Evolutionary conservation across 257 asterid species (phyloP), one percentile per base, ranked within the genome.

Genomic region (Salvia rosmarinus): DNA sequence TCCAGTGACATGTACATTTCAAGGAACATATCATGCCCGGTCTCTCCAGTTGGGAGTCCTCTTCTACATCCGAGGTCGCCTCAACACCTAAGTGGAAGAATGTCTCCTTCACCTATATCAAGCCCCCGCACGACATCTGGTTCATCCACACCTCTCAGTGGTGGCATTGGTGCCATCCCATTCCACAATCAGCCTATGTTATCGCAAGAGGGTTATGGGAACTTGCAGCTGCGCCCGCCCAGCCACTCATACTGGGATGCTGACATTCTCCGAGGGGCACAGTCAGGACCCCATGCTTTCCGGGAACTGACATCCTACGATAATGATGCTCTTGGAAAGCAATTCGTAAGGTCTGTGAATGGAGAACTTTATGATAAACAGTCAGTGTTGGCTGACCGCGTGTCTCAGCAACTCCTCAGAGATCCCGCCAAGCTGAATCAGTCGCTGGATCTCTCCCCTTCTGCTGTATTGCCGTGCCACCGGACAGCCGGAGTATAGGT

Each of bases 61-160:
- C 95, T 90, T 54, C 81, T 88, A 49, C 79, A 85, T 76, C 83
- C 95, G 51, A 88, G 96, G 71, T 92, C 96, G n/a, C 96, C 97
- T 65, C 97, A 90, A 54, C 91, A 86, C 78, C 81, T 82, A 5
- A 91, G 82, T n/a, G 96, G 96, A 63, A 85, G 88, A 81, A 77
- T 91, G 95, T 89, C 97, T 55, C 96, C 99, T 1, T 88, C 97
- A 3, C 93, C 99, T 25, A 91, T 91, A 77, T 90, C 96, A 20
- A 95, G 98, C 72, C 96, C 99, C 42, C 91, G 84, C 40, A 77
- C 95, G 28, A 88, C 86, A 21, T 95, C 99, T 0, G 99, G 99
- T 80, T 91, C 99, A 6, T 89, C 98, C 68, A 95, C 98, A 1
- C 99, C 99, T 50, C 86, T 87, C 42, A 80, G 92, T 0, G 92